Conservation (phyloP, 371 early-diverging fungal species). For the Mucor circinelloides region DNA sequence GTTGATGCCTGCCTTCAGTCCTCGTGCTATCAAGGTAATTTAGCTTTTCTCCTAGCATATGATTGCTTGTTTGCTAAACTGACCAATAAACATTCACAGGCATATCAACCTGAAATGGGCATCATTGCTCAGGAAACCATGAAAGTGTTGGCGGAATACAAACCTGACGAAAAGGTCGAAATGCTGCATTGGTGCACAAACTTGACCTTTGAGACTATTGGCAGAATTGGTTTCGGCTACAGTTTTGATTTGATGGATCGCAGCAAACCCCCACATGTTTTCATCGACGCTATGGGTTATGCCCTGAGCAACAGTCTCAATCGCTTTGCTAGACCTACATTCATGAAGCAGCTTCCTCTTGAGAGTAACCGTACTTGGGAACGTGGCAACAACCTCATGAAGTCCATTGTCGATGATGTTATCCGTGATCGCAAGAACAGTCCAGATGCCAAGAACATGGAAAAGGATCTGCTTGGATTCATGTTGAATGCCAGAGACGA, state of each 20-base stretch:
- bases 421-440: constrained; percentile 33
- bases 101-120: constrained; percentile 48
- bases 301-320: constrained; percentile 20
- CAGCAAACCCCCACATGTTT: constrained; percentile 40
- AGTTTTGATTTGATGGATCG: constrained; percentile 48
- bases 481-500: constrained; percentile 57
- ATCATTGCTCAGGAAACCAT: constrained; percentile 31
- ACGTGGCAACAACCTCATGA: constrained; percentile 33
- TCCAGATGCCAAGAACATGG: constrained; percentile 30
- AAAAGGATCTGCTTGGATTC: constrained; percentile 51
- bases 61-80: neutral
- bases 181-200: constrained; percentile 57
- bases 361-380: constrained; percentile 35
- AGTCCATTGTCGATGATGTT: constrained; percentile 41
- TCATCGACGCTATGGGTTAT: constrained; percentile 54
- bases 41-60: neutral
- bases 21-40: constrained; percentile 34
- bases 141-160: constrained; percentile 33
- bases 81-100: constrained; percentile 16
- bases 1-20: constrained; percentile 52
- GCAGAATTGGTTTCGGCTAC: constrained; percentile 58
- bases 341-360: constrained; percentile 49
- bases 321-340: constrained; percentile 26
- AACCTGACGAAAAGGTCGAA: constrained; percentile 36
- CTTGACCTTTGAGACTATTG: constrained; percentile 55